Conservation (phyloP, 2,329 filamentous ascomycete species). For the Diplodia corticola region DNA sequence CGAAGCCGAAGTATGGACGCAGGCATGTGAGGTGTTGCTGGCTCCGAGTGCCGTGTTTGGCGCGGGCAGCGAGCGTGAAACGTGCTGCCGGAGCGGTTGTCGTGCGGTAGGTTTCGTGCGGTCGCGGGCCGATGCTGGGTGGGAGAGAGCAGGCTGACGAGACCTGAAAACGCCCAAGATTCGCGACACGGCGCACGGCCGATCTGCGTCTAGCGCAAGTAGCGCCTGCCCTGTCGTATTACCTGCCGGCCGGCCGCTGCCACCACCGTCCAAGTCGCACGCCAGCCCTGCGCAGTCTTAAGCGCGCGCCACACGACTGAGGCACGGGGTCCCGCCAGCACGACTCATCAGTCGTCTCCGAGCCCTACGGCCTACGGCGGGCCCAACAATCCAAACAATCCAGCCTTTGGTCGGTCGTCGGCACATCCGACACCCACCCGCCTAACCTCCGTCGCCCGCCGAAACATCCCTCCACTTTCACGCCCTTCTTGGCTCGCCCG, state of each 20-base stretch:
- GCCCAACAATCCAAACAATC: constrained; percentile 1
- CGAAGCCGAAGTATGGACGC: too few relatives aligned
- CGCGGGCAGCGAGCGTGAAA: constrained; percentile 1
- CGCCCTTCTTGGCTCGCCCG: too few relatives aligned
- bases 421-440: constrained; percentile 1
- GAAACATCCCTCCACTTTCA: not conserved
- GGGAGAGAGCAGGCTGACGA: not conserved
- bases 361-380: constrained; percentile 15
- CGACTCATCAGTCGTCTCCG: constrained; percentile 12
- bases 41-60: not conserved
- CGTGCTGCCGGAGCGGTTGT: not conserved
- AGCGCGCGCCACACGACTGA: not conserved
- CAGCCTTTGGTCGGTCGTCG: not conserved
- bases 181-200: constrained; percentile 18
- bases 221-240: constrained; percentile 13
- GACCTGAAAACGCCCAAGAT: constrained; percentile 6
- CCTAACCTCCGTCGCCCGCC: not conserved
- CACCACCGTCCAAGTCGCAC: not conserved
- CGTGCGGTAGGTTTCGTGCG: not conserved
- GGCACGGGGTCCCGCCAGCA: not conserved
- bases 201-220: not conserved
- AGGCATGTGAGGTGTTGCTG: too few relatives aligned
- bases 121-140: not conserved
- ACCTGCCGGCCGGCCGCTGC: not conserved
- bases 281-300: not conserved